Evolutionary conservation across 2,329 filamentous ascomycete species (phyloP).

Genomic region (Ophidiomyces ophidiicola): DNA sequence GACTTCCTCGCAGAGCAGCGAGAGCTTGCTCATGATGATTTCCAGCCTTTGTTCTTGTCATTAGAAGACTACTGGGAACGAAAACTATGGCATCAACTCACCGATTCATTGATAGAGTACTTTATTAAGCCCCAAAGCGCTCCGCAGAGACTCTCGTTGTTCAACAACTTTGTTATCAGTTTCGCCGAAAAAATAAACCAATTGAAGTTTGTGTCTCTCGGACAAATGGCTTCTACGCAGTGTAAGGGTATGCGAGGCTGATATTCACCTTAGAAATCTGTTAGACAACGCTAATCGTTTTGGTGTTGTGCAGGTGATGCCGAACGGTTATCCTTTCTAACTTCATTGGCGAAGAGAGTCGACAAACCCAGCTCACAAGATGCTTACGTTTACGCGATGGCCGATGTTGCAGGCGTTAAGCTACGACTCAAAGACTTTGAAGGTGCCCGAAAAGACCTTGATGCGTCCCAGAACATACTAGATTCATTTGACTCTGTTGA

Average conservation of each 20-base stretch:
- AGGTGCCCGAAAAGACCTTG: slow-evolving; percentile 75
- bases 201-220: slow-evolving; percentile 86
- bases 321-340: slow-evolving; percentile 75
- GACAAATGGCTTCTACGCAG: slow-evolving; percentile 73
- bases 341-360: slow-evolving; percentile 72
- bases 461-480: slow-evolving; percentile 73
- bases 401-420: slow-evolving; percentile 79
- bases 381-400: slow-evolving; percentile 85
- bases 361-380: slow-evolving; percentile 89
- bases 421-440: slow-evolving; percentile 66
- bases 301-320: slow-evolving; percentile 39
- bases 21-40: slow-evolving; percentile 72
- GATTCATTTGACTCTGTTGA: slow-evolving; percentile 92
- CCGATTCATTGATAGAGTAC: slow-evolving; percentile 74
- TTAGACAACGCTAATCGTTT: slow-evolving; percentile 6
- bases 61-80: slow-evolving; percentile 98
- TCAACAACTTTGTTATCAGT: slow-evolving; percentile 86
- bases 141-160: slow-evolving; percentile 74
- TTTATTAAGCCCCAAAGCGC: slow-evolving; percentile 73
- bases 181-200: slow-evolving; percentile 99
- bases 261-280: not conserved
- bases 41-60: slow-evolving; percentile 74
- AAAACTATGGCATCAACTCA: slow-evolving; percentile 98
- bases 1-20: slow-evolving; percentile 87
- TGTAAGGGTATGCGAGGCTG: slow-evolving; percentile 37